Conservation (phyloP, 768 basidiomycete genomes). For the Calocera cornea region DNA sequence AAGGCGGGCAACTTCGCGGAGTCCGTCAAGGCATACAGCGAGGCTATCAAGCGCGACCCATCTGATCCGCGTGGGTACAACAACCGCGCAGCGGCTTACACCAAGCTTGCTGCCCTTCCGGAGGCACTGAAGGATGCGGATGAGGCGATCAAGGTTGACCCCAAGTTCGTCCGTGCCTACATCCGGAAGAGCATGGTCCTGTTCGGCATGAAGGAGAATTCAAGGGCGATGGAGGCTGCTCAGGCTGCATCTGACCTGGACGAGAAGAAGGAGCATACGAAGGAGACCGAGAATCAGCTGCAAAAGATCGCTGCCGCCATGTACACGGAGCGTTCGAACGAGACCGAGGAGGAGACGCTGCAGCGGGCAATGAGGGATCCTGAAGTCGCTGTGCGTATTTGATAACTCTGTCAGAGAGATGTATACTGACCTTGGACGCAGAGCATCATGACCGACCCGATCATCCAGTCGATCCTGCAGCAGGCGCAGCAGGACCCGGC, state of each 20-base stretch:
- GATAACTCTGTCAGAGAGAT: background rate
- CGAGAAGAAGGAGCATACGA: conserved; percentile 62
- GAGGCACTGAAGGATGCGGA: conserved; percentile 95
- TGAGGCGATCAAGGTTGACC: conserved; percentile 82
- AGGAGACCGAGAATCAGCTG: conserved; percentile 72
- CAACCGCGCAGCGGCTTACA: conserved; percentile 95
- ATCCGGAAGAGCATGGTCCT: conserved; percentile 83
- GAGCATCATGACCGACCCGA: conserved; percentile 75
- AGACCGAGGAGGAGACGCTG: conserved; percentile 86
- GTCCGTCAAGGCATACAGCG: conserved; percentile 84
- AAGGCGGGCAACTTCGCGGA: conserved; percentile 83
- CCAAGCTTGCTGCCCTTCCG: conserved; percentile 82
- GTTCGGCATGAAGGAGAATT: conserved; percentile 80
- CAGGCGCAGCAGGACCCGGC: conserved; percentile 83
- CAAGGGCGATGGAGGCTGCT: conserved; percentile 69
- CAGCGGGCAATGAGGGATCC: conserved; percentile 95
- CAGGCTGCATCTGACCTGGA: conserved; percentile 68
- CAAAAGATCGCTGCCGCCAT: conserved; percentile 69
- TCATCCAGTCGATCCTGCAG: conserved; percentile 90
- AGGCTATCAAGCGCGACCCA: conserved; percentile 94
- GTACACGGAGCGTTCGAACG: conserved; percentile 61
- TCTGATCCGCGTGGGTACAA: conserved; percentile 85
- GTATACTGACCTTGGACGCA: conserved; percentile 22
- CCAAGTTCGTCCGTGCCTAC: conserved; percentile 86
- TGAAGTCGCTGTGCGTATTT: conserved; percentile 67